phyloP scores from a whole-genome alignment of 495 filamentous ascomycete genomes.

The Lindgomyces ingoldianus region DNA sequence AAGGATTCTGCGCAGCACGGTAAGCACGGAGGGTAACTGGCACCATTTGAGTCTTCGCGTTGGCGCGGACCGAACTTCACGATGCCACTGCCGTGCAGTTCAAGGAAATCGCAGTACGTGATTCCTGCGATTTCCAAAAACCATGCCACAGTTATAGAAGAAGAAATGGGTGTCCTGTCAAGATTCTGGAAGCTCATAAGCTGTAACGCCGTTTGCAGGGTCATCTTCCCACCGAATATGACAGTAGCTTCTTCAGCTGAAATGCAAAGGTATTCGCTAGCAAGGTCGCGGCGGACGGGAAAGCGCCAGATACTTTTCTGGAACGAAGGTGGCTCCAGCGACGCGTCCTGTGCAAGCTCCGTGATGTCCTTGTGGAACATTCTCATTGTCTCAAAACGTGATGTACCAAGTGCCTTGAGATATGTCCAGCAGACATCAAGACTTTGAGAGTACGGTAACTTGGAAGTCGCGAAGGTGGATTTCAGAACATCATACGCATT shows the following conservation, averaged over 20 bases:
- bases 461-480: neutral
- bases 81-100: no score
- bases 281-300: neutral
- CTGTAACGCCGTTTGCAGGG: no score
- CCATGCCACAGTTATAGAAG: no score
- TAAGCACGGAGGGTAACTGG: no score
- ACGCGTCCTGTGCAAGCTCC: neutral
- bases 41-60: no score
- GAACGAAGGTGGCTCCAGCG: neutral
- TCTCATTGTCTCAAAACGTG: neutral
- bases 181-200: no score
- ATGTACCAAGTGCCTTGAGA: neutral
- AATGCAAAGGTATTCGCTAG: neutral
- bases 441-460: neutral
- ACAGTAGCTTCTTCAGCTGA: neutral
- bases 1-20: no score
- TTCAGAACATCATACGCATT: neutral
- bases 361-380: neutral
- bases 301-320: neutral
- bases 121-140: no score
- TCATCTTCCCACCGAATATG: no score
- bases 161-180: no score
- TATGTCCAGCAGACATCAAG: neutral
- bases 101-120: no score
- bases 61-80: no score